phyloP scores from a whole-genome alignment of 345 rosid species.

The Brassica nigra region DNA sequence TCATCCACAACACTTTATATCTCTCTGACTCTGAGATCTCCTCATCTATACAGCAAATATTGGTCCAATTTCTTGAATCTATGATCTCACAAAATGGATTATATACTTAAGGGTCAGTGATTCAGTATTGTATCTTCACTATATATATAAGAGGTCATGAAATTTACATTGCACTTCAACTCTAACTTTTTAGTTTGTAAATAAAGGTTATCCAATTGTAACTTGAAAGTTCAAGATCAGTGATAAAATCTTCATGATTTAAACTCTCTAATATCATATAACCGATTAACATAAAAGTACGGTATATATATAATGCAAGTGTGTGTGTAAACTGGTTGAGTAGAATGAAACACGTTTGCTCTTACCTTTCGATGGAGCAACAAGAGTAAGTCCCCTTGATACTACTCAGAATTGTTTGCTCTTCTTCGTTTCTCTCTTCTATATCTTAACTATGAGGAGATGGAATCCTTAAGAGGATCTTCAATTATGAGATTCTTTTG shows the following conservation, averaged over 20 bases:
- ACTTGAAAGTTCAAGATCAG: slow-evolving; percentile 12
- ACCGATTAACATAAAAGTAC: not conserved
- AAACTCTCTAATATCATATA: slow-evolving; percentile 7
- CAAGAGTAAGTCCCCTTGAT: slow-evolving; percentile 20
- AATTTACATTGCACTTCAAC: not conserved
- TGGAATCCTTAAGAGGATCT: not conserved
- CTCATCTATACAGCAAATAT: slow-evolving; percentile 8
- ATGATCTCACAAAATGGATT: slow-evolving; percentile 1
- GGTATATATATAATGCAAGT: not conserved
- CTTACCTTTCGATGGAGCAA: slow-evolving; percentile 31
- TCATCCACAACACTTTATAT: slow-evolving; percentile 21
- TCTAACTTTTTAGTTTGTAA: not conserved
- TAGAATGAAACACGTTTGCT: slow-evolving; percentile 3
- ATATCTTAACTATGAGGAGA: not conserved
- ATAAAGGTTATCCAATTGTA: not conserved
- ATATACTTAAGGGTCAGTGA: not conserved
- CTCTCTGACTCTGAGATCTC: slow-evolving; percentile 23
- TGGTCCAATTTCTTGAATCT: not conserved
- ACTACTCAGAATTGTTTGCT: slow-evolving; percentile 5
- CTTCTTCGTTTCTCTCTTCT: slow-evolving; percentile 27
- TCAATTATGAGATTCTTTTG: slow-evolving; percentile 12
- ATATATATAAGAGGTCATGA: not conserved
- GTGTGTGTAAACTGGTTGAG: slow-evolving; percentile 1
- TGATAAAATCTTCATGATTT: slow-evolving; percentile 6
- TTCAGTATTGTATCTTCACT: not conserved